Evolutionary conservation across 176 grass and related monocot species (phyloP).

Genomic region (Bothriochloa decipiens): DNA sequence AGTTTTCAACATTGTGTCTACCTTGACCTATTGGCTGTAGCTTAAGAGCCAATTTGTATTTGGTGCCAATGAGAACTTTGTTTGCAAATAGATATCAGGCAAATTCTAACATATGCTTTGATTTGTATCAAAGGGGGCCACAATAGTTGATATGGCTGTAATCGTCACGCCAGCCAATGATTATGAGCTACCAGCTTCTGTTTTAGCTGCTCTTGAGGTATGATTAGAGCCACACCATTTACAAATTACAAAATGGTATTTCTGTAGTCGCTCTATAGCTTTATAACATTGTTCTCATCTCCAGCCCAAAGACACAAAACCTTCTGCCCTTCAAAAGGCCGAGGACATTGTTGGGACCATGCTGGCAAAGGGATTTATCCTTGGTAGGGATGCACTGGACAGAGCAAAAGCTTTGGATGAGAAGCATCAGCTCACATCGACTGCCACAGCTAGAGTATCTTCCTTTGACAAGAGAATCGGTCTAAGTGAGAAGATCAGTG

Average conservation of each 20-base stretch:
- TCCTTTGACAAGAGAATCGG: conserved; percentile 83
- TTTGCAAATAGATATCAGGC: neutral
- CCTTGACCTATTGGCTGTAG: neutral
- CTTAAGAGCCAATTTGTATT: neutral
- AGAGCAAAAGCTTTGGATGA: conserved; percentile 84
- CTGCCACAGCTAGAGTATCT: conserved; percentile 73
- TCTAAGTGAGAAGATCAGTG: conserved; percentile 80
- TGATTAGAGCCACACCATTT: conserved; percentile 16
- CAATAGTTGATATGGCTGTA: conserved; percentile 94
- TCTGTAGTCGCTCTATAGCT: neutral
- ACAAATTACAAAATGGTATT: neutral
- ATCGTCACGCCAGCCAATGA: conserved; percentile 62
- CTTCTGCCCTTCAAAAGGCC: conserved; percentile 66
- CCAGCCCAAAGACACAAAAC: conserved; percentile 56
- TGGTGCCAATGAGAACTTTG: neutral
- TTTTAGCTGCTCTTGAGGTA: conserved; percentile 65
- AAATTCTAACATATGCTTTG: conserved; percentile 5
- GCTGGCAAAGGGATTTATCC: conserved; percentile 82
- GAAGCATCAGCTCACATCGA: conserved; percentile 78
- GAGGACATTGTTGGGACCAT: conserved; percentile 85
- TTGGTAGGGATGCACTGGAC: conserved; percentile 81
- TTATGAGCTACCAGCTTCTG: conserved; percentile 71
- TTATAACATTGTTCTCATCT: conserved; percentile 17
- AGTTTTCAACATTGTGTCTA: conserved; percentile 18
- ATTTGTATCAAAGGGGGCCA: conserved; percentile 73